These are phyloP conservation scores for Naganishia sp. DNA, from an alignment of 1,284 basidiomycete species.

Conservation along the genomic window DNA sequence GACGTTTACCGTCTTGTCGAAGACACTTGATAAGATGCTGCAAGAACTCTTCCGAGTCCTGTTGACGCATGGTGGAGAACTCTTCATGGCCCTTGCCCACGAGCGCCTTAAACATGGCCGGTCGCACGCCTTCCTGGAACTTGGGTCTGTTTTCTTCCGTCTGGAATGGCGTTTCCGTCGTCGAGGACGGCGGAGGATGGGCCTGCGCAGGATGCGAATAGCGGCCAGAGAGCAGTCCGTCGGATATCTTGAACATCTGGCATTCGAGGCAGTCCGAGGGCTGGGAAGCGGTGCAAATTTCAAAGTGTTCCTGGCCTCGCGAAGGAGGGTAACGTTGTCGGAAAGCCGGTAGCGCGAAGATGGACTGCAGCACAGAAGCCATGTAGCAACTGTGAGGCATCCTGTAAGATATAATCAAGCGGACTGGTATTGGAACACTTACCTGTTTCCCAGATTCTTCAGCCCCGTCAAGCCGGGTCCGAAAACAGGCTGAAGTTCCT, in stretches of 20 bases:
- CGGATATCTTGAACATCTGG: constrained; percentile 89
- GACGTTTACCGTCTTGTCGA: constrained; percentile 65
- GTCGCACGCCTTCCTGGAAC: constrained; percentile 86
- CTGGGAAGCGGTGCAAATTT: constrained; percentile 66
- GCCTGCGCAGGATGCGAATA: constrained; percentile 69
- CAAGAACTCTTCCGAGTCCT: constrained; percentile 96
- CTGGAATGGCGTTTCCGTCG: constrained; percentile 30
- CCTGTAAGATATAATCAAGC: background rate
- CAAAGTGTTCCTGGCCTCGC: constrained; percentile 60
- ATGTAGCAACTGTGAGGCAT: constrained; percentile 80
- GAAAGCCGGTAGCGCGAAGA: constrained; percentile 82
- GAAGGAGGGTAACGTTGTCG: constrained; percentile 69
- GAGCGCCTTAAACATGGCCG: constrained; percentile 81
- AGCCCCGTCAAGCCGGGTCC: constrained; percentile 88
- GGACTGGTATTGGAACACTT: constrained; percentile 28
- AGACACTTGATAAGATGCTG: constrained; percentile 73
- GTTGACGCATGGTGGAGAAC: constrained; percentile 95
- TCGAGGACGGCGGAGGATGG: constrained; percentile 44
- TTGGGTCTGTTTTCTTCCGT: constrained; percentile 17
- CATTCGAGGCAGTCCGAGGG: constrained; percentile 90
- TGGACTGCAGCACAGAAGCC: constrained; percentile 84
- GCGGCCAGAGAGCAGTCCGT: constrained; percentile 88
- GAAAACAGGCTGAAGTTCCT: constrained; percentile 82
- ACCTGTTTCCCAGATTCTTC: constrained; percentile 91
- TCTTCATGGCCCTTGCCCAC: constrained; percentile 91